Evolutionary conservation across 2,329 filamentous ascomycete genomes (phyloP).

Genomic region (Microsporum canis): DNA sequence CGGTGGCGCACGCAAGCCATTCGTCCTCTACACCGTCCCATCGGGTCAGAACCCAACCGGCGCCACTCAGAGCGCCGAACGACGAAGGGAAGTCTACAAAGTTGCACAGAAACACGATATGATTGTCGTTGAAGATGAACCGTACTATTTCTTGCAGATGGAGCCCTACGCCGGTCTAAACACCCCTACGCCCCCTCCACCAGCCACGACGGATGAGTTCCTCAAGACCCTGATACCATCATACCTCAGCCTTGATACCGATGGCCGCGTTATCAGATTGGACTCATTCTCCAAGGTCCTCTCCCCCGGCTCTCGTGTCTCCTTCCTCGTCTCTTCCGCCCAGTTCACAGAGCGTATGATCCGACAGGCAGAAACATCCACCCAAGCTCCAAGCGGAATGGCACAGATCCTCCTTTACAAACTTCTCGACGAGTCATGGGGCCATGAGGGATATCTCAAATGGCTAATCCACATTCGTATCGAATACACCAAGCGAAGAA

Average conservation of each 20-base stretch:
- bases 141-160: slow-evolving; percentile 87
- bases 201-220: slow-evolving; percentile 58
- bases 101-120: slow-evolving; percentile 76
- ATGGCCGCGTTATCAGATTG: slow-evolving; percentile 79
- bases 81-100: slow-evolving; percentile 61
- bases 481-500: slow-evolving; percentile 68
- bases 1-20: slow-evolving; percentile 50
- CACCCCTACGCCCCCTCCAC: slow-evolving; percentile 43
- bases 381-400: slow-evolving; percentile 75
- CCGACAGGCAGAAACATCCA: slow-evolving; percentile 70
- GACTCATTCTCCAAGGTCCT: slow-evolving; percentile 93
- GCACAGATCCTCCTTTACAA: slow-evolving; percentile 78
- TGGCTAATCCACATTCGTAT: slow-evolving; percentile 76
- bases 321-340: slow-evolving; percentile 81
- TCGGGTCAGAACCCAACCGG: slow-evolving; percentile 89
- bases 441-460: slow-evolving; percentile 74
- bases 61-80: slow-evolving; percentile 58
- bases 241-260: slow-evolving; percentile 66
- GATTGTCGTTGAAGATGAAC: slow-evolving; percentile 83
- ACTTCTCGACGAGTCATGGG: slow-evolving; percentile 87
- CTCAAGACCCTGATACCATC: slow-evolving; percentile 61
- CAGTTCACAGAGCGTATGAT: slow-evolving; percentile 75
- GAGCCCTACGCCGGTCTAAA: slow-evolving; percentile 55
- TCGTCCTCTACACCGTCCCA: slow-evolving; percentile 59
- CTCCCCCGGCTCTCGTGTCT: slow-evolving; percentile 66